These are phyloP conservation scores for Pseudovirgaria hyperparasitica DNA, from an alignment of 2,329 filamentous ascomycete genomes.

Conservation along the genomic window DNA sequence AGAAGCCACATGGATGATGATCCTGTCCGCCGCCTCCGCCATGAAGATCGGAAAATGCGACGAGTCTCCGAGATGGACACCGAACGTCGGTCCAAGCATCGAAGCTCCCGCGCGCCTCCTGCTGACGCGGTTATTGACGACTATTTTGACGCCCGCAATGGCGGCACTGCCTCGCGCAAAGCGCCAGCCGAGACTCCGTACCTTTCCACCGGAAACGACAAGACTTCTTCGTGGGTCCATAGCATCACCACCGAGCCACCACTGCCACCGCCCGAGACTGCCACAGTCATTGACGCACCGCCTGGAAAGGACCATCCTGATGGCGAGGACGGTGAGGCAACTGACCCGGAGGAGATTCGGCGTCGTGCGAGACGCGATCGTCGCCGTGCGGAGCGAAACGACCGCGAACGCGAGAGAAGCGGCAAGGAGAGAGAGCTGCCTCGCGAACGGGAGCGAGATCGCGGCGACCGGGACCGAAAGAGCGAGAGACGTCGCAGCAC, in stretches of 20 bases:
- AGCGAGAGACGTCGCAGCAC: conserved; percentile 8
- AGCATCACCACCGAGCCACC: conserved; percentile 33
- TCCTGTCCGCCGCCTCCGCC: conserved; percentile 23
- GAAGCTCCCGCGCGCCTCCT: conserved; percentile 15
- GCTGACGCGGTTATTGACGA: conserved; percentile 25
- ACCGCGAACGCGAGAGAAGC: conserved; percentile 11
- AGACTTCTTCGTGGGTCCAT: conserved; percentile 38
- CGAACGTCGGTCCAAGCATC: conserved; percentile 14
- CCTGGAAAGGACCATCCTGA: conserved; percentile 13
- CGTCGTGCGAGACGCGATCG: conserved; percentile 15
- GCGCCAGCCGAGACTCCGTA: conserved; percentile 19
- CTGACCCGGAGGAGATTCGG: conserved; percentile 24
- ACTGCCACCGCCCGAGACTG: conserved; percentile 30
- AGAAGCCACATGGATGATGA: conserved; percentile 23
- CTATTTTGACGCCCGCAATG: conserved; percentile 33
- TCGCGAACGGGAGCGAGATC: conserved; percentile 6
- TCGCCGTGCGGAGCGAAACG: conserved; percentile 5
- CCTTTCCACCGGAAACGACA: conserved; percentile 28
- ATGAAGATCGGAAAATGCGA: conserved; percentile 30
- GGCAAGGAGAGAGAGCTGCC: conserved; percentile 8
- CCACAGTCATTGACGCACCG: conserved; percentile 32
- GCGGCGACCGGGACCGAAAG: conserved; percentile 15
- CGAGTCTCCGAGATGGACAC: conserved; percentile 22
- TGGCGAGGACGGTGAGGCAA: conserved; percentile 20
- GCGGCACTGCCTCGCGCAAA: conserved; percentile 16